Evolutionary conservation across 1,139 yeast species (phyloP), one percentile per base, ranked within the genome.

Genomic region (Geotrichum reessii): DNA sequence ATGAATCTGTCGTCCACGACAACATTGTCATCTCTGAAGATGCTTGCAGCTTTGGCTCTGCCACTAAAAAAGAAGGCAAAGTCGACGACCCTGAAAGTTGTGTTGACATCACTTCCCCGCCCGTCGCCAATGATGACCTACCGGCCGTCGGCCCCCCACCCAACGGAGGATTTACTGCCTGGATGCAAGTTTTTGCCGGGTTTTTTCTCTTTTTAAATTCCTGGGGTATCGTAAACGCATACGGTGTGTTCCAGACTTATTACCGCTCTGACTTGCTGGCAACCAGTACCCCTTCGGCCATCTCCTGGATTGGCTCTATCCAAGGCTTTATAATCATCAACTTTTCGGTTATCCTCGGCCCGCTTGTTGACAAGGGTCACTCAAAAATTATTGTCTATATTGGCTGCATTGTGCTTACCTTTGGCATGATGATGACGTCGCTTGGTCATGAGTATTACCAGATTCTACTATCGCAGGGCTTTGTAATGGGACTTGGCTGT

Each of bases 241-340:
- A 81, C 55, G 89, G 90, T 53, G 85, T 84, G 0, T 81, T 83
- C 59, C 86, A 85, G 66, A 78, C 84, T 2, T 84, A 84, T 65
- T 78, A 84, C 24, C 67, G 80, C 3, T 66, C 70, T 2, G 76
- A 80, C 59, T 81, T 82, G 59, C 73, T 84, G 48, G 66, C 68
- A 1, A 63, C 74, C 49, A 70, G 73, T 2, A 66, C 80, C 3
- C 73, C 66, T 28, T 66, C 82, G 4, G 74, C 78, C 6, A 76
- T 83, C 3, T 82, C 87, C 2, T 85, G 90, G 90, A 80, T 85
- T 28, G 85, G 85, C 62, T 79, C 87, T 0, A 70, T 84, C 19
- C 82, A 78, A 63, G 74, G 79, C 51, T 82, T 84, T 58, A 74
- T 83, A n/a, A 74, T 84, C 63, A 78, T 81, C 62, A 76, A 81